Conservation (phyloP, 2,329 filamentous ascomycete species). For the Ascomycota sp. region DNA sequence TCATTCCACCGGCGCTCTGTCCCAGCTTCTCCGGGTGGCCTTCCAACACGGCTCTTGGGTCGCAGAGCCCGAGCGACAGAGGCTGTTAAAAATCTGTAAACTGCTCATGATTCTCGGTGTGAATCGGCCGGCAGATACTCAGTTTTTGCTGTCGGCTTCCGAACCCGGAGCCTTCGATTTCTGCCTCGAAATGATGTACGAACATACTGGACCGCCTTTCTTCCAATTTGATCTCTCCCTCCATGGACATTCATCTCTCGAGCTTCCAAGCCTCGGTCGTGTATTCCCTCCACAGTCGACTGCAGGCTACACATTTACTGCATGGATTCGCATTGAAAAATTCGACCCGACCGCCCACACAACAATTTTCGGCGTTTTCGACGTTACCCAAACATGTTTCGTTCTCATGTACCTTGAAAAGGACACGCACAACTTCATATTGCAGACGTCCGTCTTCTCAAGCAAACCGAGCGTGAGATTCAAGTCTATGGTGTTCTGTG, state of each 20-base stretch:
- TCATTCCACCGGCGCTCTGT: slow-evolving; percentile 52
- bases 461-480: slow-evolving; percentile 80
- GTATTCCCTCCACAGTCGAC: slow-evolving; percentile 64
- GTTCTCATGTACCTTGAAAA: slow-evolving; percentile 83
- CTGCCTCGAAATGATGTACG: slow-evolving; percentile 49
- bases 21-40: slow-evolving; percentile 40
- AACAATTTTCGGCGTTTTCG: slow-evolving; percentile 88
- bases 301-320: slow-evolving; percentile 73
- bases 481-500: slow-evolving; percentile 58
- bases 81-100: slow-evolving; percentile 47
- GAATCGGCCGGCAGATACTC: slow-evolving; percentile 62
- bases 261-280: slow-evolving; percentile 68
- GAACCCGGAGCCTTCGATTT: slow-evolving; percentile 43
- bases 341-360: slow-evolving; percentile 78
- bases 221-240: slow-evolving; percentile 88
- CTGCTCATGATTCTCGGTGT: slow-evolving; percentile 57
- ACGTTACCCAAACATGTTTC: slow-evolving; percentile 81
- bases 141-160: slow-evolving; percentile 41
- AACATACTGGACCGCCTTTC: slow-evolving; percentile 59
- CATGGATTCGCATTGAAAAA: slow-evolving; percentile 74
- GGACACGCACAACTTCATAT: slow-evolving; percentile 81
- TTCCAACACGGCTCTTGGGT: slow-evolving; percentile 31
- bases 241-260: slow-evolving; percentile 75
- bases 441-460: slow-evolving; percentile 85
- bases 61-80: slow-evolving; percentile 30